phyloP scores from a whole-genome alignment of 805 yeast species.

The Clavispora fructus region DNA sequence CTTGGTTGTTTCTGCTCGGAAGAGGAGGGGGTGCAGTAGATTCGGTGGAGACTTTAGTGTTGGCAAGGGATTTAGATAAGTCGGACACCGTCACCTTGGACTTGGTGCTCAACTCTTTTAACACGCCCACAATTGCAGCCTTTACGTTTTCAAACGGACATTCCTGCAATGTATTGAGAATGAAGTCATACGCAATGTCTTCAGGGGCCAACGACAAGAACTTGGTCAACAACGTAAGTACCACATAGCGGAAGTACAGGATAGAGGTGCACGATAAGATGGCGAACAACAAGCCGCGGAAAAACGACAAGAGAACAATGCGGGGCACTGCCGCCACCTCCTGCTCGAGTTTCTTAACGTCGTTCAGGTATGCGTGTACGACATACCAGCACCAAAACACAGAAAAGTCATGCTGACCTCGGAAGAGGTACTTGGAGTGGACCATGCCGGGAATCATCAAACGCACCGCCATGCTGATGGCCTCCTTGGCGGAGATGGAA shows the following conservation, averaged over 20 bases:
- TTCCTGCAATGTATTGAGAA: slow-evolving; percentile 55
- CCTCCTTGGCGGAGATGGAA: slow-evolving; percentile 13
- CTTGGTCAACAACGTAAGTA: slow-evolving; percentile 60
- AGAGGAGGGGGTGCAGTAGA: slow-evolving; percentile 13
- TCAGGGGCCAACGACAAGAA: slow-evolving; percentile 57
- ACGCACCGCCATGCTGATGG: slow-evolving; percentile 20
- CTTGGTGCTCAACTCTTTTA: slow-evolving; percentile 59
- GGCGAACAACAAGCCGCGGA: slow-evolving; percentile 24
- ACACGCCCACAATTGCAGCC: slow-evolving; percentile 56
- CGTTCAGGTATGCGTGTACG: slow-evolving; percentile 15
- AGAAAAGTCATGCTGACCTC: slow-evolving; percentile 22
- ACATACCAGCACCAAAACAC: slow-evolving; percentile 38
- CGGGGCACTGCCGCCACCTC: slow-evolving; percentile 30
- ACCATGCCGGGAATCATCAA: slow-evolving; percentile 33
- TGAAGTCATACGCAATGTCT: slow-evolving; percentile 50
- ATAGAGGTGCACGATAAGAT: slow-evolving; percentile 4
- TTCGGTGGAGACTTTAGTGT: slow-evolving; percentile 16
- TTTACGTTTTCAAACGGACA: slow-evolving; percentile 64
- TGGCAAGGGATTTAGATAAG: not conserved
- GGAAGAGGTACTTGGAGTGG: slow-evolving; percentile 15
- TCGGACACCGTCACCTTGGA: slow-evolving; percentile 6
- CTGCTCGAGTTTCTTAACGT: slow-evolving; percentile 18
- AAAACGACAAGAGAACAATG: slow-evolving; percentile 23
- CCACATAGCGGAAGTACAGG: slow-evolving; percentile 34
- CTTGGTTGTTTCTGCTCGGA: slow-evolving; percentile 13